Conservation (phyloP, 257 asterid species). For the Jacaranda copaia region DNA sequence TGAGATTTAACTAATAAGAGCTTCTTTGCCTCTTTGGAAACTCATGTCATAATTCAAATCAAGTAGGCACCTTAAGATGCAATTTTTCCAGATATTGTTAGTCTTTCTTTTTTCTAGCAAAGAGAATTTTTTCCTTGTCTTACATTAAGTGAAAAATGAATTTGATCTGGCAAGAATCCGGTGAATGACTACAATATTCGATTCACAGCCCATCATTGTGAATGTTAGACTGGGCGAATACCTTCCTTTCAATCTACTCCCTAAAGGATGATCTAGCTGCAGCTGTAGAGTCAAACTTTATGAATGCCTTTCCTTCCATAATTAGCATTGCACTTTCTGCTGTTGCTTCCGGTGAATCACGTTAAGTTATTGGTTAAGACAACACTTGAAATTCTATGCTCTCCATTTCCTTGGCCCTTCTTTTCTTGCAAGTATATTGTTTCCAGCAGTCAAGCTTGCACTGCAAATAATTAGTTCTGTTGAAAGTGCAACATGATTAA, state of each 20-base stretch:
- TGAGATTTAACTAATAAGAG: neutral
- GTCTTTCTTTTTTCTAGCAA: neutral
- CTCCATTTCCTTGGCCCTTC: neutral
- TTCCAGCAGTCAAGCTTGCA: neutral
- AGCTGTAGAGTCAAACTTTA: too few relatives aligned
- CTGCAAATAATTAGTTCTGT: neutral
- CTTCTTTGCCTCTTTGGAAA: constrained; percentile 3
- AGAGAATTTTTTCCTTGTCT: neutral
- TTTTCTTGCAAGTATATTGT: neutral
- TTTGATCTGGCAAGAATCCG: too few relatives aligned
- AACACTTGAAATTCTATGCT: neutral
- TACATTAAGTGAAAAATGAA: too few relatives aligned
- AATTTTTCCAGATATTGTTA: neutral
- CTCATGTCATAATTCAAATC: neutral
- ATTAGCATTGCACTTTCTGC: too few relatives aligned
- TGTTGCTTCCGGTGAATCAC: neutral
- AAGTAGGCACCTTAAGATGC: neutral
- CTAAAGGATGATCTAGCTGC: too few relatives aligned
- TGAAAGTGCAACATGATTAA: neutral
- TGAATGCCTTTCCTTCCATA: too few relatives aligned
- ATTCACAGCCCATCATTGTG: too few relatives aligned
- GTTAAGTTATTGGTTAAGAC: neutral
- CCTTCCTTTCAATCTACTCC: too few relatives aligned
- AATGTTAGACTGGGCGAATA: too few relatives aligned
- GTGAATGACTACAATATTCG: too few relatives aligned